These are phyloP conservation scores for Phoenix roebelenii DNA, from an alignment of 176 grass and related monocot species.

Conservation along the genomic window DNA sequence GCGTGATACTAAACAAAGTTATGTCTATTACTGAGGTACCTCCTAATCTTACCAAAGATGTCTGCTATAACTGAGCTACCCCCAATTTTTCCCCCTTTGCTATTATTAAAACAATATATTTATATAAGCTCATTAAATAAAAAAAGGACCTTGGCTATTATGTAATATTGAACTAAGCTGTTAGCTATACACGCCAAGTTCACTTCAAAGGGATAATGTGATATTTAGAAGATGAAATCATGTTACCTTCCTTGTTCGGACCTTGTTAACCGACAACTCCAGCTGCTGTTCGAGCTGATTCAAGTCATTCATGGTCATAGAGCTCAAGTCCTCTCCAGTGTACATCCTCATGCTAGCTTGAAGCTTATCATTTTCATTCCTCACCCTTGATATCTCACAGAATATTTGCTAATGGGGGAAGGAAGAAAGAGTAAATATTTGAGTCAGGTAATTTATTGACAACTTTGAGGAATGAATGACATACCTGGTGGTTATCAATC, in stretches of 20 bases:
- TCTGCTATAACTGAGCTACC: too few species aligned
- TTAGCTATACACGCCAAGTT: too few species aligned
- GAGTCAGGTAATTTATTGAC: not conserved
- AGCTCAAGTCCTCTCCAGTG: constrained; percentile 58
- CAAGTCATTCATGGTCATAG: constrained; percentile 44
- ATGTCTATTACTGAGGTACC: too few species aligned
- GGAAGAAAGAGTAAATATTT: not conserved
- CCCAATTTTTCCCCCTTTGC: too few species aligned
- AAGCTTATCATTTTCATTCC: constrained; percentile 62
- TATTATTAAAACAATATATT: too few species aligned
- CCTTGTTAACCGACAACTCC: constrained; percentile 45
- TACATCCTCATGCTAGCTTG: constrained; percentile 48
- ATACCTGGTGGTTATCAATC: constrained; percentile 56
- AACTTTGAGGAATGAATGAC: not conserved
- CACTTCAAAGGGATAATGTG: too few species aligned
- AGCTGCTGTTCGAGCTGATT: constrained; percentile 64
- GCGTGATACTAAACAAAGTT: too few species aligned
- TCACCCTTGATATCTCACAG: constrained; percentile 70
- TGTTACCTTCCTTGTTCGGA: constrained; percentile 54
- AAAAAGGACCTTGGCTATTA: too few species aligned
- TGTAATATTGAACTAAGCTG: too few species aligned
- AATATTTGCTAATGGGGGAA: constrained; percentile 40
- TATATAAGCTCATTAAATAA: too few species aligned
- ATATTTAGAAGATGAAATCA: too few species aligned
- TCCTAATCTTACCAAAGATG: too few species aligned